These are phyloP conservation scores for Elaeis guineensis DNA, from an alignment of 176 grass and related monocot genomes.

Conservation along the genomic window DNA sequence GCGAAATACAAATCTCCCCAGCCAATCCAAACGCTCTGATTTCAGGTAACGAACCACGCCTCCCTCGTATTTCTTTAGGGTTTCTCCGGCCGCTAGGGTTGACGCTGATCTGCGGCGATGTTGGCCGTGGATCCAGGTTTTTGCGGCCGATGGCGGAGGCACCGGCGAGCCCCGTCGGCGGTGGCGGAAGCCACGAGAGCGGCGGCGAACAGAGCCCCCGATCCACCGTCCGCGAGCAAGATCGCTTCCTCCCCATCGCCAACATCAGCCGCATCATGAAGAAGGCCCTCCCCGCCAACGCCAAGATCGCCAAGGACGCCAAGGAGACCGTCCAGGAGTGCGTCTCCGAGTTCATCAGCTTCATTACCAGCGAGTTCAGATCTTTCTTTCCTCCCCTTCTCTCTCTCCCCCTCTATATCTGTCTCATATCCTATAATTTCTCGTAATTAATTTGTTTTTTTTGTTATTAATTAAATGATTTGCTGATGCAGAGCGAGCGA, in stretches of 20 bases:
- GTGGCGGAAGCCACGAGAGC: conserved; percentile 37
- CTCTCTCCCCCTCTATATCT: not conserved
- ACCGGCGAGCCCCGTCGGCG: conserved; percentile 40
- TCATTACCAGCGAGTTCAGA: conserved; percentile 88
- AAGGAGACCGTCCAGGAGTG: conserved; percentile 99
- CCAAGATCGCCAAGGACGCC: conserved; percentile 98
- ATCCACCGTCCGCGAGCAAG: conserved; percentile 70
- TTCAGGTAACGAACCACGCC: too few relatives aligned
- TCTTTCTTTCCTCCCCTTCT: not conserved
- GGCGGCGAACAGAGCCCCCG: conserved; percentile 37
- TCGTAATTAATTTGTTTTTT: conserved; percentile 19
- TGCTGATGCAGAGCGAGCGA: conserved; percentile 59
- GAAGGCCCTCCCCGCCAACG: conserved; percentile 96
- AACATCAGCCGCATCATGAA: conserved; percentile 99
- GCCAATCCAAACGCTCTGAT: too few relatives aligned
- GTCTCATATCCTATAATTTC: too few relatives aligned
- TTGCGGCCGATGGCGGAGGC: conserved; percentile 33
- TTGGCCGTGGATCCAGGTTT: conserved; percentile 1
- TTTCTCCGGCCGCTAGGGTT: conserved; percentile 27
- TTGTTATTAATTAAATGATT: not conserved
- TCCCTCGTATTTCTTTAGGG: conserved; percentile 6
- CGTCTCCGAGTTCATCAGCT: conserved; percentile 99
- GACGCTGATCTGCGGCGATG: not conserved
- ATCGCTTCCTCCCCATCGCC: conserved; percentile 94
- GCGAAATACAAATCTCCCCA: not conserved